Conservation (phyloP, 257 asterid genomes). For the Jasminum sambac region DNA sequence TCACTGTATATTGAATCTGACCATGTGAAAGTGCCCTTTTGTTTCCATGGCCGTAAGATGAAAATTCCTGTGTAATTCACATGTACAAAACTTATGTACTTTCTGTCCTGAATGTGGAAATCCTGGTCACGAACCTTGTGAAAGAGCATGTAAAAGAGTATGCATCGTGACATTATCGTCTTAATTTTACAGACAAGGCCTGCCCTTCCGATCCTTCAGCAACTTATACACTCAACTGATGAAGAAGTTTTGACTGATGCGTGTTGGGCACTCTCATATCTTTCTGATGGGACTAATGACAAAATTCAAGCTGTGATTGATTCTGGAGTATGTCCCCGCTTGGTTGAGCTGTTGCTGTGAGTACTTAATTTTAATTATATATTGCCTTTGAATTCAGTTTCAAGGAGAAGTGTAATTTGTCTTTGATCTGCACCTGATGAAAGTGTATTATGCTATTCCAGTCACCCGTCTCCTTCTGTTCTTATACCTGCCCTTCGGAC, state of each 20-base stretch:
- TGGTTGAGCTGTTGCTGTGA: constrained; percentile 75
- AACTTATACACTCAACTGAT: constrained; percentile 70
- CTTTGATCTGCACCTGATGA: constrained; percentile 16
- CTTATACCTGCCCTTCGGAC: constrained; percentile 89
- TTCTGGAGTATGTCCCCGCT: constrained; percentile 79
- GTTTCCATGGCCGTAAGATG: constrained; percentile 3
- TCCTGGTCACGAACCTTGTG: background rate
- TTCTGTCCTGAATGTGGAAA: background rate
- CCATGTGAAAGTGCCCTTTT: background rate
- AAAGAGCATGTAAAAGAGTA: background rate
- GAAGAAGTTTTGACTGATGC: constrained; percentile 94
- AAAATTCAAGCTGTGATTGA: constrained; percentile 92
- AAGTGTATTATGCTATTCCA: constrained; percentile 32
- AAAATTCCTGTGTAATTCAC: background rate
- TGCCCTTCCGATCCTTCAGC: constrained; percentile 80
- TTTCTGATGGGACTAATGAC: constrained; percentile 85
- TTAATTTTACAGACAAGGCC: constrained; percentile 62
- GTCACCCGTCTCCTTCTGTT: constrained; percentile 84
- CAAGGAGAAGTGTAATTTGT: background rate
- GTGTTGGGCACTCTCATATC: constrained; percentile 93
- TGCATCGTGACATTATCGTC: constrained; percentile 21
- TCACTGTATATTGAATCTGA: background rate
- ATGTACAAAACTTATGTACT: background rate
- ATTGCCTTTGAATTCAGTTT: background rate
- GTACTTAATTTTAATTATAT: constrained; percentile 25